phyloP scores from a whole-genome alignment of 495 filamentous ascomycete genomes.

The Astrothelium subdiscretum region DNA sequence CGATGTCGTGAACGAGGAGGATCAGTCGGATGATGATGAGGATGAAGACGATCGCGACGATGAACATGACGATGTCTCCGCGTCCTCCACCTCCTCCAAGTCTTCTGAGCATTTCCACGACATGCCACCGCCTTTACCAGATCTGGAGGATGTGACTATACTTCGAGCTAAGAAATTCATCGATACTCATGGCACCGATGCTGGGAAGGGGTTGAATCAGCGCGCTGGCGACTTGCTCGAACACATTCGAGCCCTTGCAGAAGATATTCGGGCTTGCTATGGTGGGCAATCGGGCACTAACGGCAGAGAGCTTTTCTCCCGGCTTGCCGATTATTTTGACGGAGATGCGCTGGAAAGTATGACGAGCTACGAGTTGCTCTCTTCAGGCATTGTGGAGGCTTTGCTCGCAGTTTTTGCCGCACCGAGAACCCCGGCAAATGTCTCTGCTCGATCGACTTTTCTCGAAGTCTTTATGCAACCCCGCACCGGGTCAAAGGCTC shows the following conservation, averaged over 20 bases:
- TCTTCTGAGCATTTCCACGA: conserved; percentile 35
- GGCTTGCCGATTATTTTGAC: conserved; percentile 77
- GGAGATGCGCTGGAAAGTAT: conserved; percentile 81
- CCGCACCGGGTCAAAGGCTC: conserved; percentile 39
- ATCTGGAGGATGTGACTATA: conserved; percentile 62
- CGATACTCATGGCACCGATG: conserved; percentile 66
- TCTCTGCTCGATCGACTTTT: conserved; percentile 67
- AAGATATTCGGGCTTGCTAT: conserved; percentile 60
- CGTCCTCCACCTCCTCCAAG: conserved; percentile 44
- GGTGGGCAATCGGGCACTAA: conserved; percentile 40
- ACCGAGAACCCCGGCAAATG: conserved; percentile 30
- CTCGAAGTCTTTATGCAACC: conserved; percentile 89
- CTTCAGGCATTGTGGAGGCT: conserved; percentile 75
- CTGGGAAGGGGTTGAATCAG: conserved; percentile 54
- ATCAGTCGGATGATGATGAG: conserved; percentile 44
- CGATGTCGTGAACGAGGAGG: conserved; percentile 39
- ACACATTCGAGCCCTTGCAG: conserved; percentile 58
- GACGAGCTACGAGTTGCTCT: conserved; percentile 90
- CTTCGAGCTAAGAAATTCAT: conserved; percentile 70
- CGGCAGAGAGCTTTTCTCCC: conserved; percentile 57
- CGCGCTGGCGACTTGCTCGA: conserved; percentile 66
- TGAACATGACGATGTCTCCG: conserved; percentile 38
- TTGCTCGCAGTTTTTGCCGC: conserved; percentile 74
- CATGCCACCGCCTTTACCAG: conserved; percentile 41
- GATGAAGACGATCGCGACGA: conserved; percentile 50